phyloP scores from a whole-genome alignment of 2,329 filamentous ascomycete genomes.

The Epichloe amarillans region DNA sequence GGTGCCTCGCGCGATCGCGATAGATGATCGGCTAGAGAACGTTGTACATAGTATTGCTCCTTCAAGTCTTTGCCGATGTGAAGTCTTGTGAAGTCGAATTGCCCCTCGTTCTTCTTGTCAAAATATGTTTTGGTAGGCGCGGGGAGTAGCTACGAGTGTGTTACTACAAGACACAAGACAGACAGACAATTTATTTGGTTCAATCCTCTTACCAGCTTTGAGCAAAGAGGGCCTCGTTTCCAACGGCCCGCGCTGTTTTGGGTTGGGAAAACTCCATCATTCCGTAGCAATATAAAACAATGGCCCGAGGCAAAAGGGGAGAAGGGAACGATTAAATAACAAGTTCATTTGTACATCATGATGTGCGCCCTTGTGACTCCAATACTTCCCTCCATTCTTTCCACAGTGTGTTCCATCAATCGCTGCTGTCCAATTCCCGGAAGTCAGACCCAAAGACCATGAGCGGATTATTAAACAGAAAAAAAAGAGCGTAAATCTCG shows the following conservation, averaged over 20 bases:
- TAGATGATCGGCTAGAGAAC: no score
- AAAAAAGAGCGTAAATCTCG: background rate
- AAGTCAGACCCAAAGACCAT: constrained; percentile 4
- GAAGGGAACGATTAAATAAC: constrained; percentile 11
- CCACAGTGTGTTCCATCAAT: constrained; percentile 9
- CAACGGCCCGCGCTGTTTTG: constrained; percentile 1
- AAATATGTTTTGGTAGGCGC: no score
- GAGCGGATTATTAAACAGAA: background rate
- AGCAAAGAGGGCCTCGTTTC: constrained; percentile 4
- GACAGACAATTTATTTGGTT: constrained; percentile 2
- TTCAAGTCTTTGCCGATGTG: no score
- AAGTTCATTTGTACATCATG: constrained; percentile 11
- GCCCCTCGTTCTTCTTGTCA: no score
- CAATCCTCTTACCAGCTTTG: constrained; percentile 15
- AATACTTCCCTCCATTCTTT: constrained; percentile 9
- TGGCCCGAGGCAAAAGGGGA: background rate
- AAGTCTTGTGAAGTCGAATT: no score
- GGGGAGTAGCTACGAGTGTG: no score
- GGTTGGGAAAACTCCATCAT: background rate
- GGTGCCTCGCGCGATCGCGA: no score
- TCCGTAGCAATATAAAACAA: constrained; percentile 1
- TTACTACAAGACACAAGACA: background rate
- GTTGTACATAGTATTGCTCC: no score
- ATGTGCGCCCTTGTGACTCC: constrained; percentile 15
- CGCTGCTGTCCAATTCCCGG: constrained; percentile 7